These are phyloP conservation scores for Mycena belliarum DNA, from an alignment of 768 basidiomycete genomes.

Conservation along the genomic window DNA sequence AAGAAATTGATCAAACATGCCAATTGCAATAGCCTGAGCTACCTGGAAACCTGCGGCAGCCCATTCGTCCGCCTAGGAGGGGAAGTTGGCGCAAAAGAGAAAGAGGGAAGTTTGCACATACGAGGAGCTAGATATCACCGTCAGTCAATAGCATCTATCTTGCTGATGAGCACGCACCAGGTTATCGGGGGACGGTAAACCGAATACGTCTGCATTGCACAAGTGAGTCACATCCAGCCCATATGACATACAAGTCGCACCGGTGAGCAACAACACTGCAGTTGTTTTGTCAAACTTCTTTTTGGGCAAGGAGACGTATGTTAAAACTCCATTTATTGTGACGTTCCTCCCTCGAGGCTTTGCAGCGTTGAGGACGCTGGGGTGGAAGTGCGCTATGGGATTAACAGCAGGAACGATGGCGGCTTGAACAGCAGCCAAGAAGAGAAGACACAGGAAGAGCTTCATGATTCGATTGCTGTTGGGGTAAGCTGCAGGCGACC, in stretches of 20 bases:
- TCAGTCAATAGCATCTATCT: too few relatives aligned
- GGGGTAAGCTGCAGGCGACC: not conserved
- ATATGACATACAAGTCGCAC: not conserved
- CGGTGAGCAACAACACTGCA: conserved; percentile 19
- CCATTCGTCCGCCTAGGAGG: conserved; percentile 19
- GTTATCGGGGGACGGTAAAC: conserved; percentile 20
- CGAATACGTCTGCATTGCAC: conserved; percentile 19
- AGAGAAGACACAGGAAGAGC: not conserved
- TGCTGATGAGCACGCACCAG: conserved; percentile 1
- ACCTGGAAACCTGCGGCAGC: conserved; percentile 20
- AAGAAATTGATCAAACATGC: not conserved
- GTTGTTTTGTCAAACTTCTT: conserved; percentile 8
- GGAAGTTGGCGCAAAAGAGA: not conserved
- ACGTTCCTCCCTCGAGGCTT: conserved; percentile 15
- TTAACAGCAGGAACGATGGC: conserved; percentile 1
- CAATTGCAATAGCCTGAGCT: not conserved
- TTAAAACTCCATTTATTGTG: conserved; percentile 22
- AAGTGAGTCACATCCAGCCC: too few relatives aligned
- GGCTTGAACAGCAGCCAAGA: conserved; percentile 5
- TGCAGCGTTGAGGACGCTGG: not conserved
- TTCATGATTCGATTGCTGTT: not conserved
- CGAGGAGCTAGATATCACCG: too few relatives aligned
- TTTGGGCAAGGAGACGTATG: conserved; percentile 18
- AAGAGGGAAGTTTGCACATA: not conserved
- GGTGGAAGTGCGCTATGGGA: not conserved